A percentile compares a stretch with the other conserved stretches of the same genome.
These are phyloP conservation scores for Podaxis sp. DNA, from an alignment of 768 basidiomycete genomes.

Conservation along the genomic window DNA sequence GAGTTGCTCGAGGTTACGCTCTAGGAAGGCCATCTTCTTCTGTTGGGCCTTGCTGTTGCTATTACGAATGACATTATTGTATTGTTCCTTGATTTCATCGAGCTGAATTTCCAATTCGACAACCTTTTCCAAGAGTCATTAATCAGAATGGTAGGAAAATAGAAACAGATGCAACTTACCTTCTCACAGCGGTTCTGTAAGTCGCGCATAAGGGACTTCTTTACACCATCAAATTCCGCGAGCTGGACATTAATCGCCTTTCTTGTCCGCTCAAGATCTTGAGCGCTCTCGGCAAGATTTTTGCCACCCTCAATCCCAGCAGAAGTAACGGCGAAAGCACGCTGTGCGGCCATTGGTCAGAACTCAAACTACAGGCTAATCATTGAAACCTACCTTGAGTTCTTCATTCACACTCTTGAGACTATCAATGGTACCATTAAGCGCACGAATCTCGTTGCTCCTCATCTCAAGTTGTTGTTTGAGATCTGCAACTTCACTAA, in stretches of 20 bases:
- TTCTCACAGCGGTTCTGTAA: constrained; percentile 99
- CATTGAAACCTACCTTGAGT: constrained; percentile 68
- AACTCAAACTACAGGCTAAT: neutral
- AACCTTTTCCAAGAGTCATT: constrained; percentile 53
- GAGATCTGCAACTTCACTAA: constrained; percentile 80
- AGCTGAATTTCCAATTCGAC: constrained; percentile 98
- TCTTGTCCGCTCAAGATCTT: constrained; percentile 94
- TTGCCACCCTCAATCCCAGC: constrained; percentile 97
- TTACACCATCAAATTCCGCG: constrained; percentile 97
- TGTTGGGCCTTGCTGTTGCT: constrained; percentile 98
- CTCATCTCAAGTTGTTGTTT: constrained; percentile 89
- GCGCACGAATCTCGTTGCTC: constrained; percentile 76
- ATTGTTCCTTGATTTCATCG: constrained; percentile 98
- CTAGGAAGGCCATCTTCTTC: constrained; percentile 99
- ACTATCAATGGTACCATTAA: constrained; percentile 86
- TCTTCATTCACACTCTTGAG: constrained; percentile 97
- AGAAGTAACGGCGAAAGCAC: constrained; percentile 95
- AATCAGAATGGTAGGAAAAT: neutral
- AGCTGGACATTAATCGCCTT: constrained; percentile 98
- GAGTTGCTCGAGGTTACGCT: constrained; percentile 93
- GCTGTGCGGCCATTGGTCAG: constrained; percentile 43
- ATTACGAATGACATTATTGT: constrained; percentile 97
- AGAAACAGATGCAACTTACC: constrained; percentile 41
- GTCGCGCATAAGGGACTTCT: constrained; percentile 98
- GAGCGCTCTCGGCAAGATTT: constrained; percentile 94